Evolutionary conservation across 306 rosid species (phyloP), one percentile per base, ranked within the genome.

Genomic region (Medicago lupulina): DNA sequence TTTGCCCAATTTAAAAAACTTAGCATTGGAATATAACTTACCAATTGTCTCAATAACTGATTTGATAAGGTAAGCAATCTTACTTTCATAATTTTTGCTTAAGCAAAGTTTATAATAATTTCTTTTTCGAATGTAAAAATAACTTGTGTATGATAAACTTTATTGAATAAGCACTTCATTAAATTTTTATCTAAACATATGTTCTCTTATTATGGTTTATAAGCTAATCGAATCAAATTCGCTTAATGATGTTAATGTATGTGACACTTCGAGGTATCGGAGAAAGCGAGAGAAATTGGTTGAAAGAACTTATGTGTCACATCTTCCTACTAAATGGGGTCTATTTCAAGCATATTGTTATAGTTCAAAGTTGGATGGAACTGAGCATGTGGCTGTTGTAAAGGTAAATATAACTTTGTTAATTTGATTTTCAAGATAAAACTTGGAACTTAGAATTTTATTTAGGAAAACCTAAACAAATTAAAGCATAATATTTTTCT

Each of bases 301-400:
- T 13, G 93, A 91, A 85, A 88, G 96, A 86, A 86, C 80, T 2
- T 86, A 79, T 4, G 74, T 87, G 57, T 88, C 96, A 0, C 87
- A 92, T 55, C 39, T 93, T 25, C 94, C 97, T 43, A 93, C 91
- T 0, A 91, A 89, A 82, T 91, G 98, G 98, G 97, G 98, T 57
- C 64, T 71, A 31, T 93, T 91, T 83, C 81, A 87, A 73, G 89
- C 97, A 59, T 87, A 91, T 54, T 85, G 98, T 83, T 93, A 93
- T 31, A 46, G 71, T 51, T 93, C 98, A 53, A 89, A 87, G 84
- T 71, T 91, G 63, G 96, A 89, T 53, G 91, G 91, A 73, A 89
- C 88, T 10, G 97, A 93, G 83, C 97, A 93, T 81, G 79, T 91
- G 17, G 96, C 96, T 8, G 41, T 88, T 34, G 92, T 93, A 41